Conservation (phyloP, 352 stramenopile genomes). For the Pythium vanterpoolii region DNA sequence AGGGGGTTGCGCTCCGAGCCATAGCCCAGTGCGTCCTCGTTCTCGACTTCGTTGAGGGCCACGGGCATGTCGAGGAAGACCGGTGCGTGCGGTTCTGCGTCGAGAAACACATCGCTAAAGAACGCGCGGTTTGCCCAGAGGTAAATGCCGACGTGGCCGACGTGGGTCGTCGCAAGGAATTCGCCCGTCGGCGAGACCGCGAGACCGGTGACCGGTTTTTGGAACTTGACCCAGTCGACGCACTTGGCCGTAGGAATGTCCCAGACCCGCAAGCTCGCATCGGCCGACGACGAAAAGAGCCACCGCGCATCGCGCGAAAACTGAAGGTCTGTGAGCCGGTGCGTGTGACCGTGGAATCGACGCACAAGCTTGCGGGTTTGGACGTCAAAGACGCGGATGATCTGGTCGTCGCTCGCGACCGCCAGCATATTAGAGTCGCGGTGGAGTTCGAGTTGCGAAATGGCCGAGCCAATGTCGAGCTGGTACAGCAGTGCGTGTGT, state of each 20-base stretch:
- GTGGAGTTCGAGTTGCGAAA: constrained; percentile 83
- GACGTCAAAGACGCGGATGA: constrained; percentile 86
- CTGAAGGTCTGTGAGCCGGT: constrained; percentile 85
- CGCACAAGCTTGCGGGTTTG: constrained; percentile 84
- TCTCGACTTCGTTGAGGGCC: constrained; percentile 82
- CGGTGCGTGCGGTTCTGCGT: constrained; percentile 68
- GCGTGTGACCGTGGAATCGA: constrained; percentile 78
- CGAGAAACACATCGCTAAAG: constrained; percentile 89
- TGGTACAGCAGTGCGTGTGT: constrained; percentile 60
- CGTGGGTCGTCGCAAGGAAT: constrained; percentile 95
- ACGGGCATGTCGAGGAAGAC: constrained; percentile 91
- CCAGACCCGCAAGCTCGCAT: constrained; percentile 90
- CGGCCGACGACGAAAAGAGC: constrained; percentile 81
- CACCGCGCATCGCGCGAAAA: constrained; percentile 90
- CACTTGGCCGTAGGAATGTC: constrained; percentile 94
- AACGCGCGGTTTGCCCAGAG: constrained; percentile 95
- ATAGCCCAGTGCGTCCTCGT: constrained; percentile 53
- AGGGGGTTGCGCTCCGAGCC: constrained; percentile 47
- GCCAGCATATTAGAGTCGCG: constrained; percentile 86
- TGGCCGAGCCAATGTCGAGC: constrained; percentile 71
- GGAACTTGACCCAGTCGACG: constrained; percentile 94
- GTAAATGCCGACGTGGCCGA: constrained; percentile 89
- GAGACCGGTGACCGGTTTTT: constrained; percentile 88
- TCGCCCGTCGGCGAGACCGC: constrained; percentile 93
- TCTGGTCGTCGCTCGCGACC: constrained; percentile 86